Evolutionary conservation across 192 early-diverging fungal species (phyloP), one percentile per base, ranked within the genome.

Genomic region (Coemansia sp.): DNA sequence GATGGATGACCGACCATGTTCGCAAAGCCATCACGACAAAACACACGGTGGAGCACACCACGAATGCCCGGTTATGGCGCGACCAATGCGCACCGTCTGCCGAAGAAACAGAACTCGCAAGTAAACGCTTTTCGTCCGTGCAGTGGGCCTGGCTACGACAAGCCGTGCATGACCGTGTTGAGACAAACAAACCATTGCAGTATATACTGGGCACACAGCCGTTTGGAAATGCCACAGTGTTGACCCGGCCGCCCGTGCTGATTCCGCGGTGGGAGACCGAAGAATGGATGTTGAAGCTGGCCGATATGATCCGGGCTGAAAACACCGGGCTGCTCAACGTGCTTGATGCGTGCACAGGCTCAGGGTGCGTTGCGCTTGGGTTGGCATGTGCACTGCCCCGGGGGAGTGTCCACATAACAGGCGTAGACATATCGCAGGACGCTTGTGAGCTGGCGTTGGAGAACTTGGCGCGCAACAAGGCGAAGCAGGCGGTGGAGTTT

Each of bases 201-300:
- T 98, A 98, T 67, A 91, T 98, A 41, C 67, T 97, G 70, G 92
- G 92, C 5, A 87, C 86, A 1, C 93, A 93, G 70, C 90, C 91
- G 11, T 98, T 98, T 70, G 88, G 87, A 41, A 87, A 87, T 29
- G 66, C 94, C 4, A 89, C 91, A 14, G 82, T 97, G 17, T 49
- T 76, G 0, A 85, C 88, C 4, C 70, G 88, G 22, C 83, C 87
- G 27, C 94, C 94, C 0, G 88, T 88, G 12, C 79, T 98, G 5
- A 95, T 98, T 63, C 95, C 95, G 54, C 83, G 91, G 73, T 89
- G 86, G 92, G 96, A 98, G 76, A 98, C 96, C 2, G 94, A 98
- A 78, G 93, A 95, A 80, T 95, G 93, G 92, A 85, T 88, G n/a
- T 55, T 82, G 21, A 72, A 85, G 10, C 64, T 94, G 10, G 76